These are phyloP conservation scores for Globisporangium irregulare DNA, from an alignment of 352 stramenopile species.

Conservation along the genomic window DNA sequence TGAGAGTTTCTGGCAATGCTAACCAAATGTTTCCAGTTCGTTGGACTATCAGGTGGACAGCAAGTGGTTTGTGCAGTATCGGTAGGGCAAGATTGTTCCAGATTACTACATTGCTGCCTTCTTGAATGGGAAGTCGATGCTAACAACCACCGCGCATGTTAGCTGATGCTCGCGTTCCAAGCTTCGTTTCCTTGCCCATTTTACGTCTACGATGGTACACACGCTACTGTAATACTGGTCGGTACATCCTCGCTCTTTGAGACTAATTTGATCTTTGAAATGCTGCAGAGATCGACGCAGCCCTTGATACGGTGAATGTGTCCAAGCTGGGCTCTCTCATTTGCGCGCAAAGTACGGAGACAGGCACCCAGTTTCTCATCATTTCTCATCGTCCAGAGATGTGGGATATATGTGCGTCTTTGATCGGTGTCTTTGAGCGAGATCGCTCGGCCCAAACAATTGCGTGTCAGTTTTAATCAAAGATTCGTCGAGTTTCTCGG, in stretches of 20 bases:
- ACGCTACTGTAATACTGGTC: neutral
- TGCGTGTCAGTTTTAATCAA: slow-evolving; percentile 23
- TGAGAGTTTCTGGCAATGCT: neutral
- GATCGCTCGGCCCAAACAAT: slow-evolving; percentile 27
- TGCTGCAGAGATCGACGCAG: neutral
- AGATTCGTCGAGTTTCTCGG: neutral
- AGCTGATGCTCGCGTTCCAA: neutral
- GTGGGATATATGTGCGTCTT: slow-evolving; percentile 24
- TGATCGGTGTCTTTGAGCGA: slow-evolving; percentile 29
- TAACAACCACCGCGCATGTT: neutral
- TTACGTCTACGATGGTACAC: neutral
- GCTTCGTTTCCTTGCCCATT: neutral
- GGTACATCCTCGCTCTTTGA: neutral
- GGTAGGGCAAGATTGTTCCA: neutral
- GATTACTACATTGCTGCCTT: neutral
- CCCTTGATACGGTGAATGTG: neutral
- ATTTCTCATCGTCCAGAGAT: slow-evolving; percentile 25
- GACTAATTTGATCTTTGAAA: neutral
- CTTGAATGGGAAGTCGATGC: neutral
- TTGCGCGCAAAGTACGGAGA: neutral
- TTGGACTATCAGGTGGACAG: neutral
- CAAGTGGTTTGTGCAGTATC: neutral
- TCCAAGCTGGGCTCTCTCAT: neutral
- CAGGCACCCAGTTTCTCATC: neutral
- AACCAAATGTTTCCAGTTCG: neutral